phyloP scores from a whole-genome alignment of 2,329 filamentous ascomycete genomes.

The Phialophora expanda region DNA sequence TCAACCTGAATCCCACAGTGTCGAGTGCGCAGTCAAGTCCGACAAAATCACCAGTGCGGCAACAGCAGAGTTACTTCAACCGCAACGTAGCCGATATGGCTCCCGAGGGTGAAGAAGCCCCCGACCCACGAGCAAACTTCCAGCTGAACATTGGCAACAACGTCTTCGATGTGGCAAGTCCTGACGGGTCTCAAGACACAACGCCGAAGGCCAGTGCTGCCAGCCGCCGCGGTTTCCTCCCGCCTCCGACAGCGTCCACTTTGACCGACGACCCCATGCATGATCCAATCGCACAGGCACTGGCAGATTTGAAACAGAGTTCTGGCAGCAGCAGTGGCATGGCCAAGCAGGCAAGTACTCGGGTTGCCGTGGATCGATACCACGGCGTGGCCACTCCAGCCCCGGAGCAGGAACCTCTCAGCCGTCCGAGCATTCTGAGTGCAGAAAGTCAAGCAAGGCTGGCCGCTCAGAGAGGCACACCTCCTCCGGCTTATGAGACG shows the following conservation, averaged over 20 bases:
- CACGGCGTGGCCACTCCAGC: slow-evolving; percentile 88
- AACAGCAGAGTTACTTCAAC: slow-evolving; percentile 44
- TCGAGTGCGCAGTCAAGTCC: slow-evolving; percentile 51
- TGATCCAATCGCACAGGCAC: slow-evolving; percentile 88
- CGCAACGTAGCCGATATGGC: slow-evolving; percentile 43
- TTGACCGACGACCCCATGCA: slow-evolving; percentile 59
- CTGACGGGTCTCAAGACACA: slow-evolving; percentile 64
- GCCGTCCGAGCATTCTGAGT: slow-evolving; percentile 36
- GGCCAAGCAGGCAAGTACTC: slow-evolving; percentile 75
- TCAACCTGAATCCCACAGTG: slow-evolving; percentile 38
- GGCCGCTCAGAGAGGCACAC: slow-evolving; percentile 71
- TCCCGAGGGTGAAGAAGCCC: slow-evolving; percentile 74
- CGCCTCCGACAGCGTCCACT: slow-evolving; percentile 31
- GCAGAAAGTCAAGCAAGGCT: slow-evolving; percentile 52
- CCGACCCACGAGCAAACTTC: slow-evolving; percentile 89
- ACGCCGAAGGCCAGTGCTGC: slow-evolving; percentile 49
- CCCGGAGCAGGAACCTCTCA: slow-evolving; percentile 50
- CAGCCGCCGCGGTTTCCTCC: slow-evolving; percentile 42
- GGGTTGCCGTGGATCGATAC: slow-evolving; percentile 95
- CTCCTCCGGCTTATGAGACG: slow-evolving; percentile 88
- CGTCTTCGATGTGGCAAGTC: slow-evolving; percentile 87
- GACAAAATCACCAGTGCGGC: slow-evolving; percentile 49
- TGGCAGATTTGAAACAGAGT: slow-evolving; percentile 81
- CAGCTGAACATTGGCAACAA: slow-evolving; percentile 95
- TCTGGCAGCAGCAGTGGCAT: slow-evolving; percentile 49